Conservation (phyloP, 169 alveolate species). For the Babesia ovata region DNA sequence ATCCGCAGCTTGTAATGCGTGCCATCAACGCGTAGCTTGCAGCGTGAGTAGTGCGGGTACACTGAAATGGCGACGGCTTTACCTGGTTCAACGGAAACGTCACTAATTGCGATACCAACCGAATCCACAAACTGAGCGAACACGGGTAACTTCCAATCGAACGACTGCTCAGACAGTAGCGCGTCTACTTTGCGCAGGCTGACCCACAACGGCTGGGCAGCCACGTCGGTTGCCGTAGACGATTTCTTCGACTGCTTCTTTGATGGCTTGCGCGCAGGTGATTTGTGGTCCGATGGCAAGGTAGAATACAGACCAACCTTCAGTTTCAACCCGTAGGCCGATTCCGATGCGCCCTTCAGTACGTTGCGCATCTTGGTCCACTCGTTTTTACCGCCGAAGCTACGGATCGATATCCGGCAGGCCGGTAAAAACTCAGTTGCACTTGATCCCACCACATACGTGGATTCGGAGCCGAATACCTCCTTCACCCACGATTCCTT, state of each 20-base stretch:
- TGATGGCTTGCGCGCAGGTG: neutral
- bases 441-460: neutral
- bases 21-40: constrained; percentile 16
- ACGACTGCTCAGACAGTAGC: constrained; percentile 7
- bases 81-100: constrained; percentile 22
- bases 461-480: constrained; percentile 19
- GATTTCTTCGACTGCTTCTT: neutral
- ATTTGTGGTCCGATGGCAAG: constrained; percentile 6
- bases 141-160: constrained; percentile 38
- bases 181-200: constrained; percentile 15
- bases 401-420: constrained; percentile 6
- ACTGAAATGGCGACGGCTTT: constrained; percentile 16
- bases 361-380: constrained; percentile 3
- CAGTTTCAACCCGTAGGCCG: constrained; percentile 14
- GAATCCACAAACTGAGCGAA: constrained; percentile 26
- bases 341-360: constrained; percentile 6
- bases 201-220: constrained; percentile 3
- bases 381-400: neutral
- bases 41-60: constrained; percentile 28
- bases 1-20: constrained; percentile 20
- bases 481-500: constrained; percentile 15
- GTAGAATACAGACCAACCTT: constrained; percentile 6
- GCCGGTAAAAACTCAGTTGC: constrained; percentile 17
- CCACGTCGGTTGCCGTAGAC: neutral
- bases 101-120: constrained; percentile 3